Evolutionary conservation across 1,139 yeast species (phyloP).

Genomic region (Candida gigantensis): DNA sequence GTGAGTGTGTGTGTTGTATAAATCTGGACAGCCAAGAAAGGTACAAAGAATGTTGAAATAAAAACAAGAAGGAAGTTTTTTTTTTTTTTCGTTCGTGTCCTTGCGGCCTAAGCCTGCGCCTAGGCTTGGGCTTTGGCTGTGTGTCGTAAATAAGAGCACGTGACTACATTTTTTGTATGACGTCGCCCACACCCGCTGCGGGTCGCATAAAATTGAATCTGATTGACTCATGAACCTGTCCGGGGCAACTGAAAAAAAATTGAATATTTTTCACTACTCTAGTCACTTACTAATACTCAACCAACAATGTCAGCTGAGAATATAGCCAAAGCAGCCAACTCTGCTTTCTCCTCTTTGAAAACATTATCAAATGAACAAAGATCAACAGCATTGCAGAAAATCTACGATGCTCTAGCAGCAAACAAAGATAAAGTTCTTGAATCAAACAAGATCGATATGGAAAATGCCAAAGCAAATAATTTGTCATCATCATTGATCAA

Average conservation of each 20-base stretch:
- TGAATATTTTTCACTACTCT: background rate
- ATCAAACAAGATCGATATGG: constrained; percentile 77
- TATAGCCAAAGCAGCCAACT: constrained; percentile 77
- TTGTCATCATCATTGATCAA: constrained; percentile 73
- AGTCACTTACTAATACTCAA: background rate
- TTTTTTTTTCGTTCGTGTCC: too few relatives aligned
- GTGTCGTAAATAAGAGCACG: too few relatives aligned
- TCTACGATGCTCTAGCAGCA: constrained; percentile 65
- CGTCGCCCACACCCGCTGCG: too few relatives aligned
- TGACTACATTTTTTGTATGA: too few relatives aligned
- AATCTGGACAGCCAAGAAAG: too few relatives aligned
- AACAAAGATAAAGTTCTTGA: constrained; percentile 61
- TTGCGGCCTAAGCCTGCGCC: too few relatives aligned
- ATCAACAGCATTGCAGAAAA: constrained; percentile 67
- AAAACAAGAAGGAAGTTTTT: background rate
- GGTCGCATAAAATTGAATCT: too few relatives aligned
- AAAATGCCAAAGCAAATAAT: constrained; percentile 58
- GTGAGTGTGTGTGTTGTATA: constrained; percentile 1
- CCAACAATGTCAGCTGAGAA: constrained; percentile 50
- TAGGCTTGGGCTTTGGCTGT: too few relatives aligned
- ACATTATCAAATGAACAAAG: constrained; percentile 74
- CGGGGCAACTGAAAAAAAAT: background rate
- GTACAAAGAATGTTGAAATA: too few relatives aligned
- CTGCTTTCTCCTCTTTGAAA: constrained; percentile 78
- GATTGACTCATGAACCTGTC: too few relatives aligned